Evolutionary conservation across 306 rosid genomes (phyloP), one percentile per base, ranked within the genome.

Genomic region (Cucurbita moschata): DNA sequence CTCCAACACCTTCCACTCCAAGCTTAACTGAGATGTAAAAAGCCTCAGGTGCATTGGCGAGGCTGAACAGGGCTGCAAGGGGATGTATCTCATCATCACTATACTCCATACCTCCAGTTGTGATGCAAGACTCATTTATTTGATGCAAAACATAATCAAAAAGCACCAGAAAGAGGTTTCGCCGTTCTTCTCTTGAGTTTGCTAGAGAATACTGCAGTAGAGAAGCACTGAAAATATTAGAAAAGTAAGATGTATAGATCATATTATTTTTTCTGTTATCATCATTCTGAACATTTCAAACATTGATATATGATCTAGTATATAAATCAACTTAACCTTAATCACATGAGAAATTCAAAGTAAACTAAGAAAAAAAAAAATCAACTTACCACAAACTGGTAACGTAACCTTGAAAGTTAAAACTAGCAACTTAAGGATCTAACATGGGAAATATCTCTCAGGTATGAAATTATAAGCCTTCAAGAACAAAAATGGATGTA

Each of bases 1-100:
- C 97, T 72, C 97, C 96, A 82, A 95, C 86, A 82, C 99, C 95
- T 82, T 87, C 95, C 46, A 91, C 89, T 73, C 99, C 99, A 78
- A 95, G 96, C 83, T 91, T 95, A 77, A 95, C 88, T 77, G 96
- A 88, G 71, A 95, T 89, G 83, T 85, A 88, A 79, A 95, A 87
- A 13, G 99, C 97, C 79, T 91, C 99, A 1, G 99, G 91, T 0
- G 96, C 97, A 86, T 89, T 87, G 60, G 92, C 83, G 79, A 88
- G 91, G 77, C 88, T 86, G 81, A 95, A 96, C 78, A 91, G 79
- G 72, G 87, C 82, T 35, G 92, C 92, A 80, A 95, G 91, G 77
- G 99, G 99, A 82, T 87, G 92, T 81, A 95, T 89, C 83, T 95
- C 99, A 70, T 89, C 96, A 73, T 95, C 87, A 47, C 86, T 78